A percentile compares a stretch with the other conserved stretches of the same genome.
Conservation (phyloP, 1,284 basidiomycete genomes). For the Trametes sp. region DNA sequence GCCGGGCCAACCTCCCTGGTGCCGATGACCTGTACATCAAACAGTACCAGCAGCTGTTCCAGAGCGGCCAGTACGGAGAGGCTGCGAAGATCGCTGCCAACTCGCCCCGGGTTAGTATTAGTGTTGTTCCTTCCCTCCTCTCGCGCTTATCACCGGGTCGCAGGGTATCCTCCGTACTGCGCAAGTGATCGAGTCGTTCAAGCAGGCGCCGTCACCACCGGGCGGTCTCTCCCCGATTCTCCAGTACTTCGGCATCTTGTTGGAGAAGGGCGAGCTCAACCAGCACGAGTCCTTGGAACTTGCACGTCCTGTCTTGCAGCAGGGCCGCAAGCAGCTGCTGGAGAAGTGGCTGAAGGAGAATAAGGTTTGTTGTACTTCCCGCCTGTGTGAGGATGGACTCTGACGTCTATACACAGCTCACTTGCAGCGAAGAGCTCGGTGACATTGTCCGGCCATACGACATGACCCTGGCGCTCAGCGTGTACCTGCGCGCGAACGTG, state of each 20-base stretch:
- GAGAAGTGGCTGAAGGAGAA: constrained; percentile 99
- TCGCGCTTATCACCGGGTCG: neutral
- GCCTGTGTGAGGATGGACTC: neutral
- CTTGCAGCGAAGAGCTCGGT: constrained; percentile 98
- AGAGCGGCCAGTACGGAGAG: constrained; percentile 89
- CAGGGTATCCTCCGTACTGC: constrained; percentile 96
- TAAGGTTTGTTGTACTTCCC: constrained; percentile 64
- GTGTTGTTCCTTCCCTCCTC: neutral
- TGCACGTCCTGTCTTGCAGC: constrained; percentile 94
- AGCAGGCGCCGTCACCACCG: constrained; percentile 89
- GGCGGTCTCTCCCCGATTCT: constrained; percentile 96
- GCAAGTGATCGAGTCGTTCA: constrained; percentile 98
- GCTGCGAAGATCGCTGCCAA: constrained; percentile 99
- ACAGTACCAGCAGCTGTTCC: constrained; percentile 95
- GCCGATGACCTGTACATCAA: constrained; percentile 97
- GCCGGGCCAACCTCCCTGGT: constrained; percentile 96
- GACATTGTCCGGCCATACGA: constrained; percentile 96
- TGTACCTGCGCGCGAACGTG: constrained; percentile 97
- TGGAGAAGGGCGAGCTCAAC: constrained; percentile 98
- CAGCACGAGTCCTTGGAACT: constrained; percentile 97
- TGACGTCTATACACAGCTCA: constrained; percentile 67
- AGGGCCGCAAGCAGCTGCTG: constrained; percentile 96
- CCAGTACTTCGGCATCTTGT: constrained; percentile 97
- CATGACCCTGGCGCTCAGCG: constrained; percentile 98
- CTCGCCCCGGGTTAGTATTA: constrained; percentile 80